Evolutionary conservation across 2,329 filamentous ascomycete genomes (phyloP).

Genomic region (Ceratocystis harringtonii): DNA sequence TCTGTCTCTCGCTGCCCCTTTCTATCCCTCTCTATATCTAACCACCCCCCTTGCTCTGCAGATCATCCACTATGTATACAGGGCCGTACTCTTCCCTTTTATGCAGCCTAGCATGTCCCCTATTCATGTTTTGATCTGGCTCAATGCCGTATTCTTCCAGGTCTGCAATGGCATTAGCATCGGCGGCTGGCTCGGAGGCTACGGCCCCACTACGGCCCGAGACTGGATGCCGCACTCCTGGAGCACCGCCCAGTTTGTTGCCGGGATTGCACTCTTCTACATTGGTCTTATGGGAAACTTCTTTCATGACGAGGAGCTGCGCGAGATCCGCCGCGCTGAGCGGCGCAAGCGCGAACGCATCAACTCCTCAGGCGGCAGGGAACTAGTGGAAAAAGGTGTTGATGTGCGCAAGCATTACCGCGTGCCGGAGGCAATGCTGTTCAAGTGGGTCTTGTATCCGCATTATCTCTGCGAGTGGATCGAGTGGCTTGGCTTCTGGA

Average conservation of each 20-base stretch:
- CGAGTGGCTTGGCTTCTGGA: constrained; percentile 83
- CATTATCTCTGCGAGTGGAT: constrained; percentile 97
- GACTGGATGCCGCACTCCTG: constrained; percentile 31
- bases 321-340: constrained; percentile 66
- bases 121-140: constrained; percentile 56
- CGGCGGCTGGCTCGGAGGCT: constrained; percentile 67
- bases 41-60: constrained; percentile 22
- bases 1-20: neutral
- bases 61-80: constrained; percentile 79
- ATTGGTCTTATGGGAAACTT: constrained; percentile 67
- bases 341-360: constrained; percentile 34
- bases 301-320: constrained; percentile 77
- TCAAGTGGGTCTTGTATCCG: constrained; percentile 69
- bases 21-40: neutral
- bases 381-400: constrained; percentile 19
- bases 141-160: constrained; percentile 57
- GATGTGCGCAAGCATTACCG: constrained; percentile 70
- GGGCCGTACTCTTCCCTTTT: constrained; percentile 67
- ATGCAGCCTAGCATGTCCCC: constrained; percentile 87
- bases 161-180: constrained; percentile 63
- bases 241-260: constrained; percentile 32
- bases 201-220: constrained; percentile 49
- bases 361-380: constrained; percentile 23
- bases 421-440: constrained; percentile 71
- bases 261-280: constrained; percentile 62